Evolutionary conservation across 148 eudicot species (phyloP).

Genomic region (Camellia lanceoleosa): DNA sequence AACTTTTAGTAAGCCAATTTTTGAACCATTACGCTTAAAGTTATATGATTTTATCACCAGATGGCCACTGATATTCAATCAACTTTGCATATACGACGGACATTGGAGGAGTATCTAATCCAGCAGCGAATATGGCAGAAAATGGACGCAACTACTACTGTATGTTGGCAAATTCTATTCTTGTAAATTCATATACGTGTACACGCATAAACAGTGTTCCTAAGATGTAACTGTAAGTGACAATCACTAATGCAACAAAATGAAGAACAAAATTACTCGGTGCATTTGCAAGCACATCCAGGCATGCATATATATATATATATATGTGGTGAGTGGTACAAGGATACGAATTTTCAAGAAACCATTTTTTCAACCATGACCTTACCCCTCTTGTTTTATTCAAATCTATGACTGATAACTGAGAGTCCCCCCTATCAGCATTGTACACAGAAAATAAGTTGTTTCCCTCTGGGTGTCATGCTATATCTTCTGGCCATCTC

Average conservation of each 20-base stretch:
- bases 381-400: conserved; percentile 65
- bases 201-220: neutral
- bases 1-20: too few relatives aligned
- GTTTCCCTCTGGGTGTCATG: conserved; percentile 94
- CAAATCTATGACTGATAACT: conserved; percentile 70
- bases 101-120: neutral
- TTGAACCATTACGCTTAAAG: neutral
- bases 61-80: neutral
- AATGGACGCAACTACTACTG: neutral
- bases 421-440: conserved; percentile 94
- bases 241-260: neutral
- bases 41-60: neutral
- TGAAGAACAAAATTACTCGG: neutral
- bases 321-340: neutral
- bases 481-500: conserved; percentile 99
- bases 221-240: neutral
- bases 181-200: neutral
- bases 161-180: neutral
- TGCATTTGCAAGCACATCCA: conserved; percentile 12
- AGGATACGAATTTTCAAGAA: conserved; percentile 10
- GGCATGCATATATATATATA: neutral
- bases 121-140: neutral
- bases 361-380: neutral
- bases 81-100: neutral
- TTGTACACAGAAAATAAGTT: conserved; percentile 63